phyloP scores from a whole-genome alignment of 2,329 filamentous ascomycete genomes.

The Byssochlamys sp. region DNA sequence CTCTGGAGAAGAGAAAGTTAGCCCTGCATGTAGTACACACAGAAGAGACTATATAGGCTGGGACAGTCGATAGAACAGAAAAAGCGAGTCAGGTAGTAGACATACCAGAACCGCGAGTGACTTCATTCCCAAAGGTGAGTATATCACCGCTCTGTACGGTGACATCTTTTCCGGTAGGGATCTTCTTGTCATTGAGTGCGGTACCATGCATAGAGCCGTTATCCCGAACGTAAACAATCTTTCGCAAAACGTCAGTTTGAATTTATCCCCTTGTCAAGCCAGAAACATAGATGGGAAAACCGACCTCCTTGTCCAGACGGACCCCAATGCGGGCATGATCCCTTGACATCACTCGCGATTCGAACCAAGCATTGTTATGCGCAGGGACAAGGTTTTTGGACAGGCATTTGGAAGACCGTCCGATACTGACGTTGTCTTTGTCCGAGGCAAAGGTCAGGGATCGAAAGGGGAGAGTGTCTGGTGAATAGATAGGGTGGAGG shows the following conservation, averaged over 20 bases:
- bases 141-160: conserved; percentile 29
- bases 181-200: conserved; percentile 40
- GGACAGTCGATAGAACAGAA: neutral
- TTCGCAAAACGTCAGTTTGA: conserved; percentile 10
- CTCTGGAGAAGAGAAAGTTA: conserved; percentile 11
- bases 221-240: conserved; percentile 44
- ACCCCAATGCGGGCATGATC: conserved; percentile 33
- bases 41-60: neutral
- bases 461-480: conserved; percentile 20
- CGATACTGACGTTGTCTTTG: conserved; percentile 24
- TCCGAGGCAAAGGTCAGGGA: conserved; percentile 21
- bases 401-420: conserved; percentile 33
- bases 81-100: conserved; percentile 1
- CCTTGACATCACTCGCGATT: conserved; percentile 40
- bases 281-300: neutral
- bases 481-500: conserved; percentile 19
- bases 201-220: conserved; percentile 55
- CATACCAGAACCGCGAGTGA: conserved; percentile 39
- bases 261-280: neutral
- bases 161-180: conserved; percentile 30
- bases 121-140: conserved; percentile 40
- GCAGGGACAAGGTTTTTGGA: conserved; percentile 26
- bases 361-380: conserved; percentile 35
- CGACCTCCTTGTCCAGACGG: conserved; percentile 18
- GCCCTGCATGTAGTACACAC: neutral